These are phyloP conservation scores for Euphrasia arctica DNA, from an alignment of 305 asterid species.

Conservation along the genomic window DNA sequence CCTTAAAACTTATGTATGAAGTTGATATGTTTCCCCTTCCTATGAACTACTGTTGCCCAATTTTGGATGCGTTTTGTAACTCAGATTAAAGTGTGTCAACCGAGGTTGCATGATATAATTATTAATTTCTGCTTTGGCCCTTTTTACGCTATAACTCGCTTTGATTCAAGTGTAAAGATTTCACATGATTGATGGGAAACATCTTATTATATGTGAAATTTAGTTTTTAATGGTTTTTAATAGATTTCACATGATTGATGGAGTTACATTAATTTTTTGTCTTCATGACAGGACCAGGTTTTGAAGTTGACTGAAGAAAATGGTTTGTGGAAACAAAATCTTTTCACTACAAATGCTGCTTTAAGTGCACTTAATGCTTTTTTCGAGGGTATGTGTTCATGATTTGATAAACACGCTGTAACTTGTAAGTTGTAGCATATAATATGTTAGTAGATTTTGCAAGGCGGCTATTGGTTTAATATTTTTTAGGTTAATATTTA, in stretches of 20 bases:
- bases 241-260: too few species aligned
- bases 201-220: constrained; percentile 12
- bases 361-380: constrained; percentile 53
- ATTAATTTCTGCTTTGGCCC: too few species aligned
- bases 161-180: background rate
- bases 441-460: constrained; percentile 15
- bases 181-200: constrained; percentile 11
- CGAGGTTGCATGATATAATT: too few species aligned
- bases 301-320: constrained; percentile 72
- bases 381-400: constrained; percentile 50
- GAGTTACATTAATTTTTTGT: constrained; percentile 6
- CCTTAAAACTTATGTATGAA: too few species aligned
- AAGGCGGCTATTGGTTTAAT: constrained; percentile 18
- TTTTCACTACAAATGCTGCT: constrained; percentile 54
- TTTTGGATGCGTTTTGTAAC: too few species aligned
- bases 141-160: background rate
- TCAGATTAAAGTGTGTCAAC: too few species aligned
- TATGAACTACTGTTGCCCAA: too few species aligned
- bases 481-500: constrained; percentile 14
- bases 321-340: constrained; percentile 70
- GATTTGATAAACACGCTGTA: constrained; percentile 12
- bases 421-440: constrained; percentile 16
- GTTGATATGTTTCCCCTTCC: too few species aligned
- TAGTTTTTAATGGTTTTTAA: constrained; percentile 17
- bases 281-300: constrained; percentile 64